Evolutionary conservation across 352 stramenopile genomes (phyloP).

Genomic region (Aphanomyces invadans): DNA sequence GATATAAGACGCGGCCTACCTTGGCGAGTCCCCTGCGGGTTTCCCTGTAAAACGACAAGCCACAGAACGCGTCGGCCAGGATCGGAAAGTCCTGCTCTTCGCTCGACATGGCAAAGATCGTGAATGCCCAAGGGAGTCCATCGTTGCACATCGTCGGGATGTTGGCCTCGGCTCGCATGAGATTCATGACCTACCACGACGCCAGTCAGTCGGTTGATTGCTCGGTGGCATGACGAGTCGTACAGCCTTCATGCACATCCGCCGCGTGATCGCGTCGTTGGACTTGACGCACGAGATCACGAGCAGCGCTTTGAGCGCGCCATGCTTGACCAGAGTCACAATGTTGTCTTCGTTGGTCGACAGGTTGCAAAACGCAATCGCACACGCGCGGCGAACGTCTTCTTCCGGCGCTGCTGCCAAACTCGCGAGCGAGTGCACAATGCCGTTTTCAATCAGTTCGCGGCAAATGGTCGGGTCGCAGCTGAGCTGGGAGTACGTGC

Average conservation of each 20-base stretch:
- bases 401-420: constrained; percentile 61
- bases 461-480: constrained; percentile 39
- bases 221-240: no score
- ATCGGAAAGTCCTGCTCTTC: constrained; percentile 52
- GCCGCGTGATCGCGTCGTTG: constrained; percentile 62
- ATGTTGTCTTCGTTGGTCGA: constrained; percentile 84
- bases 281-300: constrained; percentile 76
- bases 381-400: constrained; percentile 57
- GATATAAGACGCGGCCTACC: neutral
- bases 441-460: constrained; percentile 43
- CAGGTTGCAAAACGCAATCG: constrained; percentile 90
- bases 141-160: constrained; percentile 59
- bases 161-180: constrained; percentile 40
- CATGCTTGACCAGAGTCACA: constrained; percentile 78
- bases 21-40: constrained; percentile 47
- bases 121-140: constrained; percentile 61
- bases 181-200: constrained; percentile 48
- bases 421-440: constrained; percentile 64
- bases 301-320: constrained; percentile 83
- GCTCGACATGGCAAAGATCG: constrained; percentile 47
- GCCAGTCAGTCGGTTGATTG: no score
- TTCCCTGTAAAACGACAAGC: constrained; percentile 42
- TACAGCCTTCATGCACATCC: constrained; percentile 56
- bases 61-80: constrained; percentile 56
- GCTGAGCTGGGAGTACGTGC: constrained; percentile 56